Base-by-base conservation (phyloP, 345 rosid species). In the Laguncularia racemosa region DNA sequence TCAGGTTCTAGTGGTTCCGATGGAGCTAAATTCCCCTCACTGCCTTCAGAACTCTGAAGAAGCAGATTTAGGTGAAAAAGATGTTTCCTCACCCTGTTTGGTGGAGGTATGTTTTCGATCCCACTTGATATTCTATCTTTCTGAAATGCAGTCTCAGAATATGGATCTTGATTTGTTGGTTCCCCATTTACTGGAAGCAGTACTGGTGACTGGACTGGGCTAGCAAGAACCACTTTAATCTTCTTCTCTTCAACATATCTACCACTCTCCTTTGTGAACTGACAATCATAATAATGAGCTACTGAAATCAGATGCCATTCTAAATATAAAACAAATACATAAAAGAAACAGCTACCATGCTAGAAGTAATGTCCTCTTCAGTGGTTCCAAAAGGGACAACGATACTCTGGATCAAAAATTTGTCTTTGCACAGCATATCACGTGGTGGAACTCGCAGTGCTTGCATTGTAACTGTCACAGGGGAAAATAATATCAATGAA, bases 371-470 rank as follows among this genome's bases (percentile, higher is more conserved):
- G 60, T 75, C 74, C 49, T 79, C 77, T 21, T 75, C 83, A 33
- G 61, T 52, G 53, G 71, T 71, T 19, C 78, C 82, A 9, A 44
- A 21, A 13, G 88, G 79, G 57, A 82, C 76, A 46, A 64, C 58
- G 11, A 69, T 71, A 63, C 83, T 63, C 68, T 82, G 84, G 54
- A 82, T 65, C 57, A 82, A 54, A 64, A 82, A 82, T 74, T 82
- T 82, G 74, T 82, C 88, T 69, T 75, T 79, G 72, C 88, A 74
- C 49, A 63, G 64, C 67, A 82, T 59, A 62, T 75, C 77, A 43
- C 73, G 81, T 28, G 88, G 84, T 57, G 76, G 73, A 20, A 23
- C 62, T 54, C 15, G 67, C 74, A 68, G 82, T 64, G 77, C 79
- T 71, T 73, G 84, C 88, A 79, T 79, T 4, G 64, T 73, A 57